phyloP scores from a whole-genome alignment of 2,329 filamentous ascomycete genomes.

The Phyllosticta citriasiana region DNA sequence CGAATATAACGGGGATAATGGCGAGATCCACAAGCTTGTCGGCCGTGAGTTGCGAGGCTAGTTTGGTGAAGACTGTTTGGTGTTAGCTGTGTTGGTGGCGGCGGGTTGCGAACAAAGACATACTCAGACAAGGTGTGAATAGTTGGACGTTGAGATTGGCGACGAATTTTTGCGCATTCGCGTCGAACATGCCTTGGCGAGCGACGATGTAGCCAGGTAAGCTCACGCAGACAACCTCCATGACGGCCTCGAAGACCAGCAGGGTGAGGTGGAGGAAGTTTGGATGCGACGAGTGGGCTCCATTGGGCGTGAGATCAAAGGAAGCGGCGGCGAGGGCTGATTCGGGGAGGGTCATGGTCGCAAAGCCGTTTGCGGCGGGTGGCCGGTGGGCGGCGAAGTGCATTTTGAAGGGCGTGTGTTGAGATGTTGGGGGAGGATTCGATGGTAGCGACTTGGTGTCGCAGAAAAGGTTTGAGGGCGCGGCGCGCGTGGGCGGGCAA shows the following conservation, averaged over 20 bases:
- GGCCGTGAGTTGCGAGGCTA: conserved; percentile 86
- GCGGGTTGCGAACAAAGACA: conserved; percentile 21
- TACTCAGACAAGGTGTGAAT: conserved; percentile 94
- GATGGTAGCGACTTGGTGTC: background rate
- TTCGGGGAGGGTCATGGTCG: conserved; percentile 21
- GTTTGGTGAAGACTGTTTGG: conserved; percentile 77
- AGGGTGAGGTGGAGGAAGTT: conserved; percentile 60
- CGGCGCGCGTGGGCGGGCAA: too few species aligned
- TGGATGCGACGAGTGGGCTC: conserved; percentile 43
- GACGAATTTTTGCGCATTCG: conserved; percentile 90
- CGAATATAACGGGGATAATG: conserved; percentile 90
- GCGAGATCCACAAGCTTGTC: conserved; percentile 83
- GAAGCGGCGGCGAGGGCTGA: conserved; percentile 20
- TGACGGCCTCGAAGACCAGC: conserved; percentile 86
- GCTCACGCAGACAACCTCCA: conserved; percentile 92
- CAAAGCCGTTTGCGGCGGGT: conserved; percentile 16
- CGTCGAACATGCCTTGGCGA: conserved; percentile 82
- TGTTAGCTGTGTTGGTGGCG: conserved; percentile 1
- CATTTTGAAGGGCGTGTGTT: conserved; percentile 22
- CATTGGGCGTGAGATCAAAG: conserved; percentile 23
- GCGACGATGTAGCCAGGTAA: conserved; percentile 91
- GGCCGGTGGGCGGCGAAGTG: conserved; percentile 1
- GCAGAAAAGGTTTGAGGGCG: background rate
- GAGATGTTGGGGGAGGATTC: conserved; percentile 33
- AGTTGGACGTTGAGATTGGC: conserved; percentile 93